phyloP scores from a whole-genome alignment of 1,284 basidiomycete species.

The Cryptococcus sp. region DNA sequence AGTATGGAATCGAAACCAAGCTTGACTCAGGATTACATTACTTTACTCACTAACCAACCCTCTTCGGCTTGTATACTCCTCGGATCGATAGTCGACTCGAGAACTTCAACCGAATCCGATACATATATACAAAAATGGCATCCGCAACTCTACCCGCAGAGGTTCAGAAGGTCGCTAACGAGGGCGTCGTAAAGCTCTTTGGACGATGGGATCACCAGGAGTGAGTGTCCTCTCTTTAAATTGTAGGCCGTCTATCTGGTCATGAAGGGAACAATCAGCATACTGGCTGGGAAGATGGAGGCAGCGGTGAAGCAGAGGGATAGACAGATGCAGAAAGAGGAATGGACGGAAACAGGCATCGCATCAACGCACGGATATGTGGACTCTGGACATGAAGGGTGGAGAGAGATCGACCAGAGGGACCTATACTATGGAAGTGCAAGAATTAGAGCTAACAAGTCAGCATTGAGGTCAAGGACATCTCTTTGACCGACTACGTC shows the following conservation, averaged over 20 bases:
- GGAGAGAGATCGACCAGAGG: too few species aligned
- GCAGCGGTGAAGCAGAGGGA: background rate
- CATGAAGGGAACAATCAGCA: background rate
- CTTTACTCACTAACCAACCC: background rate
- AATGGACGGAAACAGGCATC: too few species aligned
- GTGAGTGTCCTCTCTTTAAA: conserved; percentile 71
- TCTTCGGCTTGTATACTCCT: background rate
- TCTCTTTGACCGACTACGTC: conserved; percentile 98
- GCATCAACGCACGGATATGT: background rate
- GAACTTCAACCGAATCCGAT: background rate
- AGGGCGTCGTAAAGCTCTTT: conserved; percentile 79
- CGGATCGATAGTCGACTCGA: background rate
- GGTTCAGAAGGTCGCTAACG: conserved; percentile 72
- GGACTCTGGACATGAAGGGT: background rate
- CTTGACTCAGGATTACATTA: too few species aligned
- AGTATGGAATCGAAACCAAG: too few species aligned
- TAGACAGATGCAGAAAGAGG: background rate
- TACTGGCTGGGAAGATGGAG: background rate
- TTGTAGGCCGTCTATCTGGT: conserved; percentile 1
- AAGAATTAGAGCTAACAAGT: conserved; percentile 11
- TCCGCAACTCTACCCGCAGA: conserved; percentile 67
- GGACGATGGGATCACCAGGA: conserved; percentile 96
- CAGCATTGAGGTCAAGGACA: conserved; percentile 98
- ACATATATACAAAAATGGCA: conserved; percentile 37
- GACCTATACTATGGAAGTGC: background rate